Conservation (phyloP, 345 rosid genomes). For the Corchorus capsularis region DNA sequence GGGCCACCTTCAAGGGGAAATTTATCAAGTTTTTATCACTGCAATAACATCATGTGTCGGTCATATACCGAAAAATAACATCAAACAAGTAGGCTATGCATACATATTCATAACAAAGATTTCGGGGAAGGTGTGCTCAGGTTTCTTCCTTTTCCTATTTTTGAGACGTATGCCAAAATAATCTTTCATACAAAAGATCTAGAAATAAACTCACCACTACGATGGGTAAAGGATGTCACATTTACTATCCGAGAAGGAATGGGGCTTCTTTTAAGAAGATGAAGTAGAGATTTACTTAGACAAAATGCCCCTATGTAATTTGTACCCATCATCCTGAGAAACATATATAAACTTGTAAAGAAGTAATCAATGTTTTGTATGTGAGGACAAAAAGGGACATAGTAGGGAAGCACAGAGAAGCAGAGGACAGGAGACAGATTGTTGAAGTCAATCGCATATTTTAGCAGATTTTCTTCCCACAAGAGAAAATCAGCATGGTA, state of each 20-base stretch:
- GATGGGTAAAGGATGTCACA: slow-evolving; percentile 91
- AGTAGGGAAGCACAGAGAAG: background rate
- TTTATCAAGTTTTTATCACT: background rate
- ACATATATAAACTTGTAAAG: slow-evolving; percentile 4
- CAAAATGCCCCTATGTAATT: slow-evolving; percentile 79
- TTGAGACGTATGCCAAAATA: background rate
- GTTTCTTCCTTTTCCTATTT: background rate
- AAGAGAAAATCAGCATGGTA: background rate
- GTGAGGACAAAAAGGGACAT: background rate
- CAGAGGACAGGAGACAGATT: background rate
- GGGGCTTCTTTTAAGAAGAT: slow-evolving; percentile 77
- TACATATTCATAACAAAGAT: background rate
- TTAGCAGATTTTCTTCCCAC: background rate
- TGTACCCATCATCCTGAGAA: slow-evolving; percentile 81
- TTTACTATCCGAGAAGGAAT: slow-evolving; percentile 85
- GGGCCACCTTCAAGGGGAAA: background rate
- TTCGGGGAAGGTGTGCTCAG: background rate
- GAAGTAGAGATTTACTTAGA: slow-evolving; percentile 68
- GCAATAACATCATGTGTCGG: background rate
- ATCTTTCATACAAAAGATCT: slow-evolving; percentile 1
- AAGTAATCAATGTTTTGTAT: background rate
- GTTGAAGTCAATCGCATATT: background rate
- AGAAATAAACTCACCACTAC: slow-evolving; percentile 46
- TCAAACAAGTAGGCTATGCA: background rate
- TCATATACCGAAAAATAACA: background rate